These are phyloP conservation scores for Candida coquimbonensis DNA, from an alignment of 805 yeast species.

Conservation along the genomic window DNA sequence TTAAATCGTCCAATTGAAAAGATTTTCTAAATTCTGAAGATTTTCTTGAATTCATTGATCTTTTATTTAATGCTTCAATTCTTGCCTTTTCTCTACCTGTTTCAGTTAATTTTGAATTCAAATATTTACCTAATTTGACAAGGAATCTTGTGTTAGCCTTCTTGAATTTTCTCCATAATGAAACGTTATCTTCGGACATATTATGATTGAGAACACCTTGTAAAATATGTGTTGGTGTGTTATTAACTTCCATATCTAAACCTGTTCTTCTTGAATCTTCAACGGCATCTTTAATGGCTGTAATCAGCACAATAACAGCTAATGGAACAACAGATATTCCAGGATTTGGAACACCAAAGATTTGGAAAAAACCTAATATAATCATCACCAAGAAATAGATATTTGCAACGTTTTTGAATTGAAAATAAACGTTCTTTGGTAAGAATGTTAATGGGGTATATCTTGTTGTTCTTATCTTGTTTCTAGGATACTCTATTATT, in stretches of 20 bases:
- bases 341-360: constrained; percentile 79
- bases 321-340: constrained; percentile 70
- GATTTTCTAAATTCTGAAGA: constrained; percentile 29
- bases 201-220: constrained; percentile 50
- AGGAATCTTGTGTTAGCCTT: constrained; percentile 34
- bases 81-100: constrained; percentile 31
- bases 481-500: constrained; percentile 23
- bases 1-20: constrained; percentile 22
- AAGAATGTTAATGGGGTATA: constrained; percentile 85
- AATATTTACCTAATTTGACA: constrained; percentile 13
- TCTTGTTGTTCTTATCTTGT: constrained; percentile 91
- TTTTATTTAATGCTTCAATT: constrained; percentile 20
- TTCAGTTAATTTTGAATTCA: constrained; percentile 30
- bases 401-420: constrained; percentile 87
- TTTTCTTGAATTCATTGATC: constrained; percentile 24
- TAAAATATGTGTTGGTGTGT: constrained; percentile 63
- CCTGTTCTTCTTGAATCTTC: constrained; percentile 75
- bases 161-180: constrained; percentile 49
- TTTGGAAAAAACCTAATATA: constrained; percentile 69
- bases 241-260: constrained; percentile 68
- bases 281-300: constrained; percentile 73
- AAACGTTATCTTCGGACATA: constrained; percentile 52
- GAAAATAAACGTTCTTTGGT: constrained; percentile 76
- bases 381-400: constrained; percentile 74
- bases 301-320: constrained; percentile 66